These are phyloP conservation scores for Talaromyces sp. DNA, from an alignment of 2,329 filamentous ascomycete species.

Conservation along the genomic window DNA sequence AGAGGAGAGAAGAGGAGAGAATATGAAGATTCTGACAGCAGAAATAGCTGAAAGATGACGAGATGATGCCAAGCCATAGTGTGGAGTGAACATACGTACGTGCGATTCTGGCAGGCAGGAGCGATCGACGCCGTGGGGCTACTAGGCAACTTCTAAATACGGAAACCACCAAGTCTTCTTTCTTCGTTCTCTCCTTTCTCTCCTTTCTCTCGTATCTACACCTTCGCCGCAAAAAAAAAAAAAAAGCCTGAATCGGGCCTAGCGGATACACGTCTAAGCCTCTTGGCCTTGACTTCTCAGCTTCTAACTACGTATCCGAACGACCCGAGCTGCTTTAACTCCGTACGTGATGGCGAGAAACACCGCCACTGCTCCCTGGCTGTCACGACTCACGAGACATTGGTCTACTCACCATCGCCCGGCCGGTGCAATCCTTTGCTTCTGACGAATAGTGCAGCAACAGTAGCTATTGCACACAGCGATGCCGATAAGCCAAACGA, in stretches of 20 bases:
- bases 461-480: conserved; percentile 51
- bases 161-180: neutral
- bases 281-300: neutral
- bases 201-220: neutral
- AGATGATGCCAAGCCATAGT: neutral
- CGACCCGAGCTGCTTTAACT: neutral
- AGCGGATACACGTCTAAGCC: neutral
- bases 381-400: neutral
- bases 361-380: neutral
- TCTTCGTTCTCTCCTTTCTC: neutral
- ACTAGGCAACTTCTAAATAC: neutral
- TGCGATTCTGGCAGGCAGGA: neutral
- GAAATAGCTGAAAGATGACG: neutral
- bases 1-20: neutral
- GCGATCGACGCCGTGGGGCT: neutral
- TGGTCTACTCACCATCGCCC: neutral
- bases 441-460: conserved; percentile 50
- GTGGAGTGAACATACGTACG: neutral
- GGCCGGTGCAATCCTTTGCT: conserved; percentile 33
- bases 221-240: neutral
- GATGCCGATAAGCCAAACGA: conserved; percentile 57
- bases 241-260: neutral
- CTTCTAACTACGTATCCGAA: neutral
- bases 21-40: neutral
- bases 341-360: neutral